A percentile compares a stretch with the other conserved stretches of the same genome.
These are phyloP conservation scores for Phyllosticta paracitricarpa DNA, from an alignment of 2,329 filamentous ascomycete genomes.

Conservation along the genomic window DNA sequence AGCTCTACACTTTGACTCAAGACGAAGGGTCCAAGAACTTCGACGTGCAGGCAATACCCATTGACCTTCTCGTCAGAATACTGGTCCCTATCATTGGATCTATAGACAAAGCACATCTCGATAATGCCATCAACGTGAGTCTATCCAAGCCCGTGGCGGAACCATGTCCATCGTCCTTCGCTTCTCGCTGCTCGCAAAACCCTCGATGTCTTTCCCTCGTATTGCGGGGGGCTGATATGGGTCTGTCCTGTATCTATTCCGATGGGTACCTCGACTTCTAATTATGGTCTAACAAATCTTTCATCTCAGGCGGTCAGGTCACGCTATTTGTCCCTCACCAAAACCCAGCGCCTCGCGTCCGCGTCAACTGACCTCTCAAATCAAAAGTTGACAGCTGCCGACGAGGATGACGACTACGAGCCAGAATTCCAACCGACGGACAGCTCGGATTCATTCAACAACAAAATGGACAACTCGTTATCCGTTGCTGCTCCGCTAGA, in stretches of 20 bases:
- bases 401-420: constrained; percentile 89
- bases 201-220: neutral
- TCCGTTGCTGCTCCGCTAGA: constrained; percentile 38
- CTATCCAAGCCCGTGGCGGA: neutral
- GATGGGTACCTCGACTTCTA: too few species aligned
- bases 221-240: neutral
- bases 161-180: neutral
- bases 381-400: constrained; percentile 33
- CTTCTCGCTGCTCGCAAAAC: neutral
- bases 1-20: constrained; percentile 76
- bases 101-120: constrained; percentile 58
- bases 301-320: constrained; percentile 29
- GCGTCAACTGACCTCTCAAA: constrained; percentile 23
- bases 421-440: constrained; percentile 73
- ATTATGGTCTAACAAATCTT: neutral
- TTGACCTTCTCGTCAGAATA: constrained; percentile 68
- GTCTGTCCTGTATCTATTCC: too few species aligned
- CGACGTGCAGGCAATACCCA: constrained; percentile 70
- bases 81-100: constrained; percentile 67
- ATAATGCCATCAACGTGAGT: constrained; percentile 63
- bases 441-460: constrained; percentile 65
- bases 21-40: constrained; percentile 68
- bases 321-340: constrained; percentile 30
- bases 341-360: constrained; percentile 18
- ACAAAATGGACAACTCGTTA: constrained; percentile 64